These are phyloP conservation scores for Penicillium concentricum DNA, from an alignment of 2,329 filamentous ascomycete species.

Conservation along the genomic window DNA sequence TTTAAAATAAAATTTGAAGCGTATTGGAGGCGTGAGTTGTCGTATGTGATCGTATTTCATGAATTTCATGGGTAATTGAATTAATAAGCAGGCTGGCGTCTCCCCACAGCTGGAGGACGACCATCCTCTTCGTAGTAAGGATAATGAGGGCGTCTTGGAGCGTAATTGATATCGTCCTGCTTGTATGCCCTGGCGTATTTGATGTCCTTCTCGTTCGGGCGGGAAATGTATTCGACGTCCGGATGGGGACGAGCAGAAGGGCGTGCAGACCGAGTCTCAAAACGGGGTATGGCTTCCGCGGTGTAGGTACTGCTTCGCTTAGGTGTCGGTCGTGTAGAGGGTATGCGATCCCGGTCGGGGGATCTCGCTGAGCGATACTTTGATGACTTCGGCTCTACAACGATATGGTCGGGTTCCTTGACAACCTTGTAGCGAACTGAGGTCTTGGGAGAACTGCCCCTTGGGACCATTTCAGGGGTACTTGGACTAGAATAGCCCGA, in stretches of 20 bases:
- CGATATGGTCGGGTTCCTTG: constrained; percentile 27
- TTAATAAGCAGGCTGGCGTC: constrained; percentile 30
- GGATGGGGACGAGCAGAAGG: constrained; percentile 21
- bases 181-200: constrained; percentile 30
- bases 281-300: constrained; percentile 22
- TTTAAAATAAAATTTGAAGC: not conserved
- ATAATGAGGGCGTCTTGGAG: constrained; percentile 20
- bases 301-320: constrained; percentile 32
- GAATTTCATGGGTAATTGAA: constrained; percentile 6
- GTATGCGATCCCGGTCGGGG: constrained; percentile 28
- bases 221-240: constrained; percentile 25
- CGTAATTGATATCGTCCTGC: constrained; percentile 22
- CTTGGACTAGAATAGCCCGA: constrained; percentile 48
- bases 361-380: constrained; percentile 30
- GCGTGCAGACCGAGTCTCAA: constrained; percentile 24
- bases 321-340: constrained; percentile 17
- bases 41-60: constrained; percentile 1
- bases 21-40: constrained; percentile 3
- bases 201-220: constrained; percentile 27
- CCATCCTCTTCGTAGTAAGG: constrained; percentile 22
- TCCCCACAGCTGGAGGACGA: constrained; percentile 16
- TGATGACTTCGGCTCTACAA: constrained; percentile 28
- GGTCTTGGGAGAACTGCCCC: constrained; percentile 34
- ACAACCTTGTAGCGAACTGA: constrained; percentile 36
- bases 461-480: constrained; percentile 41